These are phyloP conservation scores for Deakozyma indianensis DNA, from an alignment of 805 yeast species.

Conservation along the genomic window DNA sequence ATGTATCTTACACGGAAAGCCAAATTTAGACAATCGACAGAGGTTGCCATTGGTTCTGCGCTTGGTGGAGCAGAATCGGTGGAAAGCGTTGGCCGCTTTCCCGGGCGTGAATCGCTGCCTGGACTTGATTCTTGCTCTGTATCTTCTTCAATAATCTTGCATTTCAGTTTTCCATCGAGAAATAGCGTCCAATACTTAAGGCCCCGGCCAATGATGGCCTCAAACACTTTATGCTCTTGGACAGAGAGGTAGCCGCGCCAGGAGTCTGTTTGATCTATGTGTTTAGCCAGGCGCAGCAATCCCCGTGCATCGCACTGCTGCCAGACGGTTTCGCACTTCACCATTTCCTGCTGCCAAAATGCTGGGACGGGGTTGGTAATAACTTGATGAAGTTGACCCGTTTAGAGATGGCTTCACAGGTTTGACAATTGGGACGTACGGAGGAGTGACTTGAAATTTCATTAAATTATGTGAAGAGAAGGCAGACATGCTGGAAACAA, in stretches of 20 bases:
- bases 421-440: too few species aligned
- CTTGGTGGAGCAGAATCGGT: conserved; percentile 3
- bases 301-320: conserved; percentile 7
- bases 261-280: conserved; percentile 3
- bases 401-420: too few species aligned
- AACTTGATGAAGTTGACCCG: too few species aligned
- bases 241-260: conserved; percentile 24
- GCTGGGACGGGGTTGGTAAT: too few species aligned
- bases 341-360: background rate
- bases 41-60: conserved; percentile 4
- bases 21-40: conserved; percentile 20
- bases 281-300: conserved; percentile 4
- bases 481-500: too few species aligned
- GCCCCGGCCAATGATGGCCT: conserved; percentile 17
- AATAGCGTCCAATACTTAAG: conserved; percentile 21
- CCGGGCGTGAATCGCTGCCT: background rate
- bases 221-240: conserved; percentile 24
- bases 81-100: background rate
- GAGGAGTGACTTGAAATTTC: too few species aligned
- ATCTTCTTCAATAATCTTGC: conserved; percentile 9
- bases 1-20: conserved; percentile 27
- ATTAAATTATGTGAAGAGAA: too few species aligned
- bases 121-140: background rate
- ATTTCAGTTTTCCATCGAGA: conserved; percentile 16
- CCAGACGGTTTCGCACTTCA: conserved; percentile 6